Conservation (phyloP, 2,329 filamentous ascomycete species). For the Alternaria atra region DNA sequence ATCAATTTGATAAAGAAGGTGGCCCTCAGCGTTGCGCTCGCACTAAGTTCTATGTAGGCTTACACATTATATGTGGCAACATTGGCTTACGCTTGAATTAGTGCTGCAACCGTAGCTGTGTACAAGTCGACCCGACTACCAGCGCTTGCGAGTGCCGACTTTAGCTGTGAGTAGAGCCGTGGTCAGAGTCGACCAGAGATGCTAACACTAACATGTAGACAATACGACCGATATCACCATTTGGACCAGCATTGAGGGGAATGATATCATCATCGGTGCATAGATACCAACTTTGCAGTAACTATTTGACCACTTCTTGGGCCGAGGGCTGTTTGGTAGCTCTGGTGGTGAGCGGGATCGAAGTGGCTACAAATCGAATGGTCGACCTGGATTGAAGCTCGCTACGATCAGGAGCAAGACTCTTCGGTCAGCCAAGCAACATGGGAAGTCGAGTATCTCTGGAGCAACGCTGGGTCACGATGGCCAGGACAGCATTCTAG, state of each 20-base stretch:
- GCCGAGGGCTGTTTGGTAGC: not conserved
- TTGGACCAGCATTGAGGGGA: conserved; percentile 9
- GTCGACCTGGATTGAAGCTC: not conserved
- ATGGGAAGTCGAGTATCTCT: not conserved
- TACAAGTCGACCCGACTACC: conserved; percentile 3
- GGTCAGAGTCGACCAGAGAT: too few relatives aligned
- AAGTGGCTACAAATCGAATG: not conserved
- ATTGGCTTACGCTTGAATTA: not conserved
- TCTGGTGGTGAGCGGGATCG: not conserved
- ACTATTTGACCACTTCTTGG: not conserved
- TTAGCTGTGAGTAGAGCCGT: not conserved
- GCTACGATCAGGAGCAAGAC: not conserved
- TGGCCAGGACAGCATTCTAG: not conserved
- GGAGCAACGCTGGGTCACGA: not conserved
- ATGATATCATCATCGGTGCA: conserved; percentile 8
- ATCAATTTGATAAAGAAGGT: conserved; percentile 1
- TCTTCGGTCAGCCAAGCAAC: not conserved
- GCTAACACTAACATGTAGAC: not conserved
- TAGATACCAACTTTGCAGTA: conserved; percentile 6
- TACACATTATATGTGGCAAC: not conserved
- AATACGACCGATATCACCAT: conserved; percentile 3
- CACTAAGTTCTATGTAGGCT: conserved; percentile 3
- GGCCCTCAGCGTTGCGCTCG: not conserved
- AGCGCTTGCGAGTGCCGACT: conserved; percentile 3
- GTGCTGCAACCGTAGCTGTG: conserved; percentile 1